These are phyloP conservation scores for Aspergillus sp. DNA, from an alignment of 2,329 filamentous ascomycete genomes.

Conservation along the genomic window DNA sequence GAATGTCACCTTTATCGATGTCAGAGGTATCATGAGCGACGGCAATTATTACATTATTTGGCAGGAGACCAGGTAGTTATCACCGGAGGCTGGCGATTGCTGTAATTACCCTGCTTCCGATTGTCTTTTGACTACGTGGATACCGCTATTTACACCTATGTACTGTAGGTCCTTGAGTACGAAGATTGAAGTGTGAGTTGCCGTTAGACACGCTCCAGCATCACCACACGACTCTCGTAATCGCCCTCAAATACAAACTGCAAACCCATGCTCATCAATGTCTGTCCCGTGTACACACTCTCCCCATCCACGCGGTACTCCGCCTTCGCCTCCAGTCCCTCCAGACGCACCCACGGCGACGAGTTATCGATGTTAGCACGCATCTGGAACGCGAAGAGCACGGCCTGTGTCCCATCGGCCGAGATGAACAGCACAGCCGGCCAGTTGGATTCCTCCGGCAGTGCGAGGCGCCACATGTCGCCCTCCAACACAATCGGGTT, in stretches of 20 bases:
- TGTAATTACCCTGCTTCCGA: no score
- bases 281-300: conserved; percentile 49
- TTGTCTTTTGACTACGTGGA: no score
- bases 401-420: conserved; percentile 43
- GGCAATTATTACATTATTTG: no score
- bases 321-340: conserved; percentile 51
- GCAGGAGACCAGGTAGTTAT: no score
- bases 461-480: conserved; percentile 52
- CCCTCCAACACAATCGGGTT: conserved; percentile 55
- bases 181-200: no score
- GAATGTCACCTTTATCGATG: no score
- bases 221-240: conserved; percentile 53
- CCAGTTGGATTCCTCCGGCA: conserved; percentile 56
- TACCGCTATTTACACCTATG: no score
- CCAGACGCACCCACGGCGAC: conserved; percentile 47
- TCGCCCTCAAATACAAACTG: conserved; percentile 48
- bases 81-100: no score
- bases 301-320: conserved; percentile 50
- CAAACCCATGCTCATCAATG: conserved; percentile 57
- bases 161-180: no score
- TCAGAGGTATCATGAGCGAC: no score
- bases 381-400: conserved; percentile 58
- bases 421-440: conserved; percentile 56
- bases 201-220: conserved; percentile 35
- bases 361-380: conserved; percentile 48